These are phyloP conservation scores for Thalassiosira exigua DNA, from an alignment of 352 stramenopile species.

Conservation along the genomic window DNA sequence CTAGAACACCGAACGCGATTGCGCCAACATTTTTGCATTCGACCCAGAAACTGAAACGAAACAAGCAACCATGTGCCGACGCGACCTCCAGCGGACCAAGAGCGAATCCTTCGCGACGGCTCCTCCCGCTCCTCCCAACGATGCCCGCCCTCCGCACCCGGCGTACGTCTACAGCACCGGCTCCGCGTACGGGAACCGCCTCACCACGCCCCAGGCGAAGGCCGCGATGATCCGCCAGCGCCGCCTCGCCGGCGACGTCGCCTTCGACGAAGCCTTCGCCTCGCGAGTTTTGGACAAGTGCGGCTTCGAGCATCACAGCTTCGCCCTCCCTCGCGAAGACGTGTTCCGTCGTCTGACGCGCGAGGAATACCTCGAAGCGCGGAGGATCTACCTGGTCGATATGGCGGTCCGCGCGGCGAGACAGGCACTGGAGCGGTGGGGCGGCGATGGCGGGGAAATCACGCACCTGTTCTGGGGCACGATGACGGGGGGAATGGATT, in stretches of 20 bases:
- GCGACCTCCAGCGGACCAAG: too few species aligned
- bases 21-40: too few species aligned
- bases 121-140: too few species aligned
- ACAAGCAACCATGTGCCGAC: too few species aligned
- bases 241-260: too few species aligned
- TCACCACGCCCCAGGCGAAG: background rate
- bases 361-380: slow-evolving; percentile 9
- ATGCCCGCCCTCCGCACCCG: too few species aligned
- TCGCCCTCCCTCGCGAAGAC: slow-evolving; percentile 2
- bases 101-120: too few species aligned
- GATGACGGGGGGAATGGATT: slow-evolving; percentile 9
- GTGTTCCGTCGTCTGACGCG: slow-evolving; percentile 8
- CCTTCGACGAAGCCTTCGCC: slow-evolving; percentile 5
- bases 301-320: slow-evolving; percentile 3
- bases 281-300: background rate
- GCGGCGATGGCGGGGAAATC: background rate
- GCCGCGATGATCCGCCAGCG: background rate
- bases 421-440: background rate
- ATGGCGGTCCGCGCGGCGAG: background rate
- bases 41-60: too few species aligned
- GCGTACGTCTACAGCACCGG: slow-evolving; percentile 1
- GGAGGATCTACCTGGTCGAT: background rate
- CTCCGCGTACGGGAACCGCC: slow-evolving; percentile 10
- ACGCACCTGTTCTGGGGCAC: slow-evolving; percentile 19
- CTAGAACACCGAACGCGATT: too few species aligned